Percentiles rank a stretch among this genome's conserved stretches.
phyloP scores from a whole-genome alignment of 371 early-diverging fungal genomes.

The Dinochytrium kinnereticum region DNA sequence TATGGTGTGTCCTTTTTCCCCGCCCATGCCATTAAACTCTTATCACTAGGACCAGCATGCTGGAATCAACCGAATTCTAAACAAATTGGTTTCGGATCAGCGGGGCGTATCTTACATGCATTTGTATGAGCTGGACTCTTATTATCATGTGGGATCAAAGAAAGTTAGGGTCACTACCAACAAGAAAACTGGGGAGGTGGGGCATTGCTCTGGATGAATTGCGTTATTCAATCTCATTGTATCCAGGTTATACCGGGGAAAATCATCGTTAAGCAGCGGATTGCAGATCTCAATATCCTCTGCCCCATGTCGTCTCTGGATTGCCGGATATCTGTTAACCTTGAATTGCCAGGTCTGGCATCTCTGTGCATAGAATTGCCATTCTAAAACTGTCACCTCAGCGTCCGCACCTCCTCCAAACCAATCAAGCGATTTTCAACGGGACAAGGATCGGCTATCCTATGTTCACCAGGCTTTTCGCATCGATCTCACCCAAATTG shows the following conservation, averaged over 20 bases:
- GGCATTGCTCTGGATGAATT: background rate
- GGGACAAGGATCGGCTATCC: constrained; percentile 40
- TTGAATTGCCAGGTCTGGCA: constrained; percentile 28
- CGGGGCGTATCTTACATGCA: constrained; percentile 31
- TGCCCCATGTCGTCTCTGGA: constrained; percentile 25
- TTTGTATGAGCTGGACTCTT: constrained; percentile 34
- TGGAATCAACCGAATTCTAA: constrained; percentile 29
- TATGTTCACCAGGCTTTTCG: constrained; percentile 32
- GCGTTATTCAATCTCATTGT: background rate
- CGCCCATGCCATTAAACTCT: background rate
- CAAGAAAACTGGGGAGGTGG: constrained; percentile 34
- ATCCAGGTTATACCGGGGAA: constrained; percentile 7
- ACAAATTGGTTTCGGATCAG: constrained; percentile 26
- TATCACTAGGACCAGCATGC: constrained; percentile 29
- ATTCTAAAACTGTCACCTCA: background rate
- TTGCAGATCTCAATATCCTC: constrained; percentile 35
- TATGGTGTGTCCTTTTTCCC: constrained; percentile 15
- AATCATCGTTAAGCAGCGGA: constrained; percentile 26
- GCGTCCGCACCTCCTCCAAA: background rate
- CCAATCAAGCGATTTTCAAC: constrained; percentile 5
- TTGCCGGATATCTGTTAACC: constrained; percentile 36
- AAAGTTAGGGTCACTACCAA: constrained; percentile 25
- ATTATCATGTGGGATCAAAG: constrained; percentile 16
- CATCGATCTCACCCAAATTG: constrained; percentile 39
- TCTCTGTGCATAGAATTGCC: constrained; percentile 9